Evolutionary conservation across 2,329 filamentous ascomycete genomes (phyloP).

Genomic region (Venturia aucupariae): DNA sequence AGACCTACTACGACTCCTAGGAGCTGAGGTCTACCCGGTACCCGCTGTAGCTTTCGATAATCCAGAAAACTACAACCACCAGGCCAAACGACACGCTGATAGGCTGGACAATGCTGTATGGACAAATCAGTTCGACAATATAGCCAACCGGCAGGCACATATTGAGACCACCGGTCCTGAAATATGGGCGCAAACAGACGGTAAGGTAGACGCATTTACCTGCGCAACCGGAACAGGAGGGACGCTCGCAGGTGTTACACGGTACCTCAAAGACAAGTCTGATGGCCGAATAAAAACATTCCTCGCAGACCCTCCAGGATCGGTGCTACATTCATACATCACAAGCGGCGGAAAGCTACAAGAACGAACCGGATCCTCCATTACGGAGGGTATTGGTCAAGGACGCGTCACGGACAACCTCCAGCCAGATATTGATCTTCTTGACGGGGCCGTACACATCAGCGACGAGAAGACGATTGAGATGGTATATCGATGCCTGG

Average conservation of each 20-base stretch:
- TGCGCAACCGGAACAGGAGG: constrained; percentile 91
- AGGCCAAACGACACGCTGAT: constrained; percentile 85
- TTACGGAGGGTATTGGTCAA: constrained; percentile 97
- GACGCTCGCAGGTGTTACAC: constrained; percentile 78
- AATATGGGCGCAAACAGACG: constrained; percentile 87
- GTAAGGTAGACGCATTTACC: constrained; percentile 85
- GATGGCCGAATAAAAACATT: constrained; percentile 73
- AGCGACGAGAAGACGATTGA: constrained; percentile 89
- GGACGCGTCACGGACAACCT: constrained; percentile 95
- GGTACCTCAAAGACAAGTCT: constrained; percentile 78
- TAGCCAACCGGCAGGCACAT: constrained; percentile 84
- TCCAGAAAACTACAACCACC: constrained; percentile 96
- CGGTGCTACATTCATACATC: constrained; percentile 87
- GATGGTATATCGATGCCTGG: constrained; percentile 94
- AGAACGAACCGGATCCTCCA: constrained; percentile 77
- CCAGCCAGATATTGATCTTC: constrained; percentile 67
- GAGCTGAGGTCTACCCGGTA: constrained; percentile 91
- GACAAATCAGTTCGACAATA: constrained; percentile 99
- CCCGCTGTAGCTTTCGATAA: constrained; percentile 94
- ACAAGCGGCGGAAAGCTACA: constrained; percentile 70
- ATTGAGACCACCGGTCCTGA: constrained; percentile 96
- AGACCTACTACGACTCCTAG: constrained; percentile 79
- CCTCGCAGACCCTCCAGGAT: constrained; percentile 89
- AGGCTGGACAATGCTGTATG: constrained; percentile 79
- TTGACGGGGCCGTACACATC: constrained; percentile 80